A percentile compares a stretch with the other conserved stretches of the same genome.
Evolutionary conservation across 1,284 basidiomycete species (phyloP).

Genomic region (Malassezia yamatoensis): DNA sequence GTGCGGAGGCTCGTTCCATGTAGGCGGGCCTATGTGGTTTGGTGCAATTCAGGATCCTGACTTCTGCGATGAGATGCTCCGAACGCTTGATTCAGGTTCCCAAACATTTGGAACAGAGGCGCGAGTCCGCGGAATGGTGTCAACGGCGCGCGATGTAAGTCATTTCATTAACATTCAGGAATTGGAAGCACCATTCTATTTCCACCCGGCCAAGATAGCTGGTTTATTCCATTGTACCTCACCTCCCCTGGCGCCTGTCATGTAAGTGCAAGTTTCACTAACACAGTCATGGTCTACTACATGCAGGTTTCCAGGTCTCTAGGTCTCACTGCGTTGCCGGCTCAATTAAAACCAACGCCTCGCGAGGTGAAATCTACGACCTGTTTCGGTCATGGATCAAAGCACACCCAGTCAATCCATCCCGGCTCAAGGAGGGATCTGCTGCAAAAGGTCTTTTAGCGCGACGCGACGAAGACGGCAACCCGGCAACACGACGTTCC

Average conservation of each 20-base stretch:
- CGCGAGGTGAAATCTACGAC: conserved; percentile 65
- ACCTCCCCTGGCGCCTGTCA: conserved; percentile 20
- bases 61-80: conserved; percentile 67
- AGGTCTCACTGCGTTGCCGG: conserved; percentile 80
- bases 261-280: conserved; percentile 8
- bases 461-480: conserved; percentile 49
- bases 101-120: conserved; percentile 62
- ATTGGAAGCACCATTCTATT: conserved; percentile 72
- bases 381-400: conserved; percentile 68
- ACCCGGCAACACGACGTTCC: conserved; percentile 27
- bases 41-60: conserved; percentile 69
- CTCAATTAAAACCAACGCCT: conserved; percentile 79
- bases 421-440: conserved; percentile 54
- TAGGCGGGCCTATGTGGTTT: conserved; percentile 94
- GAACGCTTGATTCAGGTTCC: conserved; percentile 57
- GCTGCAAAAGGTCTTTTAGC: conserved; percentile 59
- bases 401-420: conserved; percentile 67
- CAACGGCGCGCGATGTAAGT: conserved; percentile 62
- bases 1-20: conserved; percentile 54
- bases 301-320: conserved; percentile 73
- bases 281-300: conserved; percentile 68
- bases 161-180: conserved; percentile 49
- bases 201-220: conserved; percentile 71
- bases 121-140: conserved; percentile 91
- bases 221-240: conserved; percentile 65